Base-by-base conservation (phyloP, 1,139 yeast species). In the Sugiyamaella xylanicola region DNA sequence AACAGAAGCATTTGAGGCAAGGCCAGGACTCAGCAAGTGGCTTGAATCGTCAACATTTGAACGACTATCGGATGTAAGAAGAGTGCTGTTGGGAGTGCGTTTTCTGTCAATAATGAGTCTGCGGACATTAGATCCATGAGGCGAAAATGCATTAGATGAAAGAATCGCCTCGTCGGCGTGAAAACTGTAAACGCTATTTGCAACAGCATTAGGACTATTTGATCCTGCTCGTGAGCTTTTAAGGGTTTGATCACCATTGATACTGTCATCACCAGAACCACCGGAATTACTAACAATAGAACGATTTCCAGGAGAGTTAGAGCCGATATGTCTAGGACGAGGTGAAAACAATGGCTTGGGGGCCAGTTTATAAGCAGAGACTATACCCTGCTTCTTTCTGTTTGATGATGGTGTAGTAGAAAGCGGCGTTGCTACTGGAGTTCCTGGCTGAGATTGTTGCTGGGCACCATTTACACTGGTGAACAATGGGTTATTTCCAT, bases 121-220 rank as follows among this genome's bases (percentile, higher is more conserved):
- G 51, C 84, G 82, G 59, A 84, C 78, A 56, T 79, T 81, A 41
- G 77, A 74, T 20, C 36, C 42, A 52, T 82, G 81, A 25, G 91
- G 91, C 2, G 86, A 80, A 68, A 87, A 87, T 4, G 87, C 84
- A 54, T 83, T 87, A n/a, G 89, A 82, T 1, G 86, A 76, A 58
- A 87, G 71, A 56, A 88, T 85, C 2, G 90, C 85, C 50, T 81
- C 79, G 68, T 87, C 93, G 3, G 87, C 80, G 36, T 74, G 71
- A n/a, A 73, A 59, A 53, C 70, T 73, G 59, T 73, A 70, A 16
- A 77, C 53, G 15, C 60, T 45, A 29, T 53, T 40, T 1, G 54
- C 44, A 20, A 42, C 54, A 27, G 49, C 37, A 40, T 48, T 51
- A 9, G 56, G 49, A 25, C 48, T 50, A 35, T 49, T 47, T 5